Conservation (phyloP, 192 early-diverging fungal genomes). For the Coemansia furcata region DNA sequence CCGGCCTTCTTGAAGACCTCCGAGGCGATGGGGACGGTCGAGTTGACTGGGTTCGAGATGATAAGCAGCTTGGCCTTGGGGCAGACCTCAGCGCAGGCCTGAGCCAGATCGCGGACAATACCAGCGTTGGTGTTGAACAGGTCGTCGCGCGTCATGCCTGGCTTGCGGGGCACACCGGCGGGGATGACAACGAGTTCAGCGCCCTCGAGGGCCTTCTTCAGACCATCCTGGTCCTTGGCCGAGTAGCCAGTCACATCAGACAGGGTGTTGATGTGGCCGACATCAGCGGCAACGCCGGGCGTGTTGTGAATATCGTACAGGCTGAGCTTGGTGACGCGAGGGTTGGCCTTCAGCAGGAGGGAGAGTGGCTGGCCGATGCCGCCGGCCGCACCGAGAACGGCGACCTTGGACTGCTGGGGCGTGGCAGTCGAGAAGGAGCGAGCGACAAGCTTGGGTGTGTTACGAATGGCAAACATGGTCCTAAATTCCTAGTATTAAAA, state of each 20-base stretch:
- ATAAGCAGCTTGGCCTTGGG: conserved; percentile 85
- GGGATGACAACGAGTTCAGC: conserved; percentile 92
- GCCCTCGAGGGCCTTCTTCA: conserved; percentile 71
- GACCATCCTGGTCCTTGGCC: conserved; percentile 64
- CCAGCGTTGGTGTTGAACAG: conserved; percentile 97
- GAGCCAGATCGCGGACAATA: conserved; percentile 80
- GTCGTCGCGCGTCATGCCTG: conserved; percentile 98
- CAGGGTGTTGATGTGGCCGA: conserved; percentile 88
- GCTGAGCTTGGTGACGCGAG: conserved; percentile 78
- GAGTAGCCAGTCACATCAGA: conserved; percentile 78
- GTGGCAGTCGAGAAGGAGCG: conserved; percentile 54
- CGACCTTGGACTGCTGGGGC: conserved; percentile 57
- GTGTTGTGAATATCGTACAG: conserved; percentile 97
- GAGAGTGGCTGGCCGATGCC: conserved; percentile 99
- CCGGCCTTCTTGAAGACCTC: conserved; percentile 85
- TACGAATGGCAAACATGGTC: conserved; percentile 53
- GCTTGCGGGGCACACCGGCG: conserved; percentile 97
- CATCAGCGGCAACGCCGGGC: conserved; percentile 94
- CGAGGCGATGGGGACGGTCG: conserved; percentile 91
- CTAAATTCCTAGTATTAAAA: background rate
- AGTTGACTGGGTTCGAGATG: conserved; percentile 97
- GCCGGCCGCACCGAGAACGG: conserved; percentile 78
- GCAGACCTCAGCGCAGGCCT: conserved; percentile 72
- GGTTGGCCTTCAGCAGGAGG: conserved; percentile 89
- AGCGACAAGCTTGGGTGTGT: conserved; percentile 39